Base-by-base conservation (phyloP, 345 rosid species). In the Rhodamnia rubescens region DNA sequence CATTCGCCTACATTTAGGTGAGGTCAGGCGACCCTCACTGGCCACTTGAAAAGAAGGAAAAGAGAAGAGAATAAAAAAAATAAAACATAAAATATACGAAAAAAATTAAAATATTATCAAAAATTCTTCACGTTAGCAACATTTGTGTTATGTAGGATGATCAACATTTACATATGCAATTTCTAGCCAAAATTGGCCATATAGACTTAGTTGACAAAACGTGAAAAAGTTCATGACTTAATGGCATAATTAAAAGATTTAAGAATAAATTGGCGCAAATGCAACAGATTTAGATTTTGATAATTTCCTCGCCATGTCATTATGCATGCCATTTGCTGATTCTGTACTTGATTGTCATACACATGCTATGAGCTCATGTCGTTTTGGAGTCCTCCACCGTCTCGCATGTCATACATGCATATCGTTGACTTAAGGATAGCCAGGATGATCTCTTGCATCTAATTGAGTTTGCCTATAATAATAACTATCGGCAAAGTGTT, bases 51-150 rank as follows among this genome's bases (percentile, higher is more conserved):
- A 49, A 49, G 51, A 49, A 49, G 51, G 51, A 11, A 49, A 11
- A 49, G 13, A 49, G 51, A 49, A 49, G 12, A 49, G 9, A 49
- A 49, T 10, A 11, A 49, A 49, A 47, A 47, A 36, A 1, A 47
- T 47, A 51, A 53, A 6, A 6, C 9, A 53, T 53, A 53, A 53
- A 18, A 53, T 49, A 20, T 18, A 49, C 18, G 0, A 6, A 53
- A 53, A 53, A 18, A 18, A 20, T 7, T 53, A 53, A 53, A 53
- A 20, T 53, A 53, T 18, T 20, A 53, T 53, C 4, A 7, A 53
- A 18, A 53, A 53, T 18, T 2, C 4, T 18, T 7, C 0, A 53
- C 3, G 1, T 20, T 0, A 53, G 4, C 10, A 3, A 1, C 6
- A 24, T 4, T 4, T 3, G 1, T 15, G 21, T 6, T 18, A 15